These are phyloP conservation scores for Ophiostoma ulmi DNA, from an alignment of 2,329 filamentous ascomycete species.

Conservation along the genomic window DNA sequence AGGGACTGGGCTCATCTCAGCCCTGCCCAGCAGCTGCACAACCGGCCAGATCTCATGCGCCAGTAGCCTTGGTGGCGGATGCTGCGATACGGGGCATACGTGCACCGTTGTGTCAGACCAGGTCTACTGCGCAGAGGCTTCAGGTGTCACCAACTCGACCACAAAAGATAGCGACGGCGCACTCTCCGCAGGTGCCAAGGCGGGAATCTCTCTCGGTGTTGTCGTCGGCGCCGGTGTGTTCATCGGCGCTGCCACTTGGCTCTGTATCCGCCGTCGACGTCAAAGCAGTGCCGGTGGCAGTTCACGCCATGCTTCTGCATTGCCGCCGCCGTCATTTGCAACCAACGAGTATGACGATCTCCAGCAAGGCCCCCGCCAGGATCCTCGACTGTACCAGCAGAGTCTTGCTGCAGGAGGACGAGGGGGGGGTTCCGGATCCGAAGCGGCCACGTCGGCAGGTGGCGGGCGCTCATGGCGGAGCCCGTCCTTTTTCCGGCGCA, in stretches of 20 bases:
- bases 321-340: constrained; percentile 20
- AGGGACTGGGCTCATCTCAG: constrained; percentile 31
- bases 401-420: background rate
- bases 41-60: constrained; percentile 45
- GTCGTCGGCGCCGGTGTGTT: constrained; percentile 41
- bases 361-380: constrained; percentile 16
- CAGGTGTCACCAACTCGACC: constrained; percentile 30
- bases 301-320: constrained; percentile 23
- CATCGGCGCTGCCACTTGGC: constrained; percentile 43
- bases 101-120: constrained; percentile 41
- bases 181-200: constrained; percentile 49
- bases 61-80: constrained; percentile 43
- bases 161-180: constrained; percentile 27
- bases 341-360: constrained; percentile 23
- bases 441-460: constrained; percentile 1
- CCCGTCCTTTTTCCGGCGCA: constrained; percentile 19
- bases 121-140: constrained; percentile 40
- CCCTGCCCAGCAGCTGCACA: constrained; percentile 42
- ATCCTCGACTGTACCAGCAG: constrained; percentile 9
- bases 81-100: constrained; percentile 43
- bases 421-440: background rate
- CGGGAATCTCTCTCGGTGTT: constrained; percentile 53
- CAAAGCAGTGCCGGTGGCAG: constrained; percentile 12
- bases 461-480: constrained; percentile 18
- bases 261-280: constrained; percentile 37